phyloP scores from a whole-genome alignment of 306 rosid genomes.

The Psophocarpus tetragonolobus region DNA sequence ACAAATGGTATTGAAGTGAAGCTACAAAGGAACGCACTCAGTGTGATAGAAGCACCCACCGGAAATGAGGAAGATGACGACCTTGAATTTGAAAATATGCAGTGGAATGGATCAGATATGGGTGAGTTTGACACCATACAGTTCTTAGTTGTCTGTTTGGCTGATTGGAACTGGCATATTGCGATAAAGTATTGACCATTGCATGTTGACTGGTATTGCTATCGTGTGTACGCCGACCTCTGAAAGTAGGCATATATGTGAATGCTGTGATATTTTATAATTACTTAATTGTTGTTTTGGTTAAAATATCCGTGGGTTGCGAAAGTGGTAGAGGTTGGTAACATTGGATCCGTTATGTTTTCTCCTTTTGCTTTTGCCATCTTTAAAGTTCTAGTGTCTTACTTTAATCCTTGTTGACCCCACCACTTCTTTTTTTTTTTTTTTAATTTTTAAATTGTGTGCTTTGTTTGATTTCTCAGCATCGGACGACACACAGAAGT shows the following conservation, averaged over 20 bases:
- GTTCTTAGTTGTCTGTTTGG: background rate
- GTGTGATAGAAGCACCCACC: slow-evolving; percentile 96
- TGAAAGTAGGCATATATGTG: slow-evolving; percentile 12
- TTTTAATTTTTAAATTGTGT: background rate
- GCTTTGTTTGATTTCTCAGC: slow-evolving; percentile 55
- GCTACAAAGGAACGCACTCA: slow-evolving; percentile 96
- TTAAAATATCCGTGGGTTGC: slow-evolving; percentile 44
- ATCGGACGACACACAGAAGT: slow-evolving; percentile 89
- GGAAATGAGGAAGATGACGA: slow-evolving; percentile 97
- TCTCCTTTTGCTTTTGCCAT: slow-evolving; percentile 59
- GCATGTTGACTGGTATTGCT: slow-evolving; percentile 8
- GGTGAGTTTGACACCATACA: slow-evolving; percentile 54
- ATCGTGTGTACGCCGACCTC: background rate
- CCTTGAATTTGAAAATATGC: slow-evolving; percentile 78
- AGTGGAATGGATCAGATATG: slow-evolving; percentile 90
- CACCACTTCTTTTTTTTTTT: slow-evolving; percentile 27
- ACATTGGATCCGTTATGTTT: slow-evolving; percentile 82
- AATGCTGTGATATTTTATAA: slow-evolving; percentile 28
- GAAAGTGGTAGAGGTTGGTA: slow-evolving; percentile 60
- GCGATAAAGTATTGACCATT: background rate
- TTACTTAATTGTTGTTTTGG: slow-evolving; percentile 40
- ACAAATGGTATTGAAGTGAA: slow-evolving; percentile 98
- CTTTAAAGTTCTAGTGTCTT: slow-evolving; percentile 47
- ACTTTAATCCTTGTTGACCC: slow-evolving; percentile 56
- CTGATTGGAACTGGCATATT: background rate